Evolutionary conservation across 164 flowering plant species (phyloP).

Genomic region (Dillenia turbinata): DNA sequence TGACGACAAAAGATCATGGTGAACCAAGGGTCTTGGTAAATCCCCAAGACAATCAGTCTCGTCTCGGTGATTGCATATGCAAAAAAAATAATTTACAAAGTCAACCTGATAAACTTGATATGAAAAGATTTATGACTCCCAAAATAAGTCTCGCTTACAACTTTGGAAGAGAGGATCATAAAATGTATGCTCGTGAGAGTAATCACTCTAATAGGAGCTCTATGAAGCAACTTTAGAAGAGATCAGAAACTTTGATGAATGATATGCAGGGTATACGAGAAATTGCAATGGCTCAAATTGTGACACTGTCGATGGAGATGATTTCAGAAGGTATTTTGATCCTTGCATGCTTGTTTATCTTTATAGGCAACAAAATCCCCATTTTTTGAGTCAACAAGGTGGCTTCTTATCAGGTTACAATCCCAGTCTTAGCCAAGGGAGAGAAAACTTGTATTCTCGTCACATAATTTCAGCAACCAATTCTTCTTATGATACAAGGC

Average conservation of each 20-base stretch:
- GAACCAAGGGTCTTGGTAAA: too few relatives aligned
- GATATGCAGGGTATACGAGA: constrained; percentile 2
- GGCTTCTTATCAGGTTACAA: constrained; percentile 16
- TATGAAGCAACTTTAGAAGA: too few relatives aligned
- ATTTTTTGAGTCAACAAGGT: constrained; percentile 14
- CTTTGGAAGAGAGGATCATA: too few relatives aligned
- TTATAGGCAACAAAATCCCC: constrained; percentile 27
- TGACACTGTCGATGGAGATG: constrained; percentile 5
- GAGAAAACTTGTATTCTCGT: constrained; percentile 16
- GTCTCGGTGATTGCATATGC: too few relatives aligned
- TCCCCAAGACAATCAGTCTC: too few relatives aligned
- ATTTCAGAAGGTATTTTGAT: constrained; percentile 10
- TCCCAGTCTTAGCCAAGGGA: constrained; percentile 14
- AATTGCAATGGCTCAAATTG: constrained; percentile 10
- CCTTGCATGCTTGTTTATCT: constrained; percentile 17
- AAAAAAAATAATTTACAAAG: too few relatives aligned
- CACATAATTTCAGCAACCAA: constrained; percentile 16
- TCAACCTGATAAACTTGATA: too few relatives aligned
- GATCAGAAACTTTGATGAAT: constrained; percentile 8
- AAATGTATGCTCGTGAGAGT: too few relatives aligned
- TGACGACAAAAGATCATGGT: too few relatives aligned
- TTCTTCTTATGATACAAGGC: constrained; percentile 21
- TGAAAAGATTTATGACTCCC: too few relatives aligned
- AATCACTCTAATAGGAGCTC: too few relatives aligned
- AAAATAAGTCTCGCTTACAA: too few relatives aligned